These are phyloP conservation scores for Argentina anserina DNA, from an alignment of 306 rosid genomes.

Conservation along the genomic window DNA sequence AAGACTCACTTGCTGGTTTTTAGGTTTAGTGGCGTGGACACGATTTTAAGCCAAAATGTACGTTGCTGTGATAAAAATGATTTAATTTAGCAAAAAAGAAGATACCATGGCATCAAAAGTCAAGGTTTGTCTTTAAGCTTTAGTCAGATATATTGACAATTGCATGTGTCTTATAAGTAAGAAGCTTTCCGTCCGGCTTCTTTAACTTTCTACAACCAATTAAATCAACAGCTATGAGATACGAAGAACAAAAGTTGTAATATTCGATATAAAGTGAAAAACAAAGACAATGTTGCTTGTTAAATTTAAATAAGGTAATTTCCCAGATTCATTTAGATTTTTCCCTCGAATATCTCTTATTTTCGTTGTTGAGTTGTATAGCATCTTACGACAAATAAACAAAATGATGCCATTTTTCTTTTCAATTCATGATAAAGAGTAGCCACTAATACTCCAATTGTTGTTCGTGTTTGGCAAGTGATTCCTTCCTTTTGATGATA, in stretches of 20 bases:
- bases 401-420: not conserved
- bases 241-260: not conserved
- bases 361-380: constrained; percentile 10
- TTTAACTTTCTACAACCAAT: constrained; percentile 3
- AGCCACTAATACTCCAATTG: constrained; percentile 44
- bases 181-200: not conserved
- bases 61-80: not conserved
- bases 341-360: not conserved
- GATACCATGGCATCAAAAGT: constrained; percentile 44
- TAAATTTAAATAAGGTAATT: constrained; percentile 9
- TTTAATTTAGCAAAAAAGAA: not conserved
- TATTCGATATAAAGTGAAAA: constrained; percentile 20
- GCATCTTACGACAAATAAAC: constrained; percentile 13
- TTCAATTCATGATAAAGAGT: constrained; percentile 38
- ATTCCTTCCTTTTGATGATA: constrained; percentile 37
- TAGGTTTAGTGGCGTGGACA: constrained; percentile 1
- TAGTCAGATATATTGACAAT: constrained; percentile 1
- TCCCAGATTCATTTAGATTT: constrained; percentile 24
- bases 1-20: not conserved
- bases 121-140: constrained; percentile 31
- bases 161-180: constrained; percentile 10
- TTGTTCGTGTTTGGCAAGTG: constrained; percentile 31
- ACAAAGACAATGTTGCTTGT: constrained; percentile 17
- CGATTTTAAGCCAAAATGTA: not conserved
- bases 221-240: not conserved